Conservation (phyloP, 2,329 filamentous ascomycete species). For the Nigrospora osmanthi region DNA sequence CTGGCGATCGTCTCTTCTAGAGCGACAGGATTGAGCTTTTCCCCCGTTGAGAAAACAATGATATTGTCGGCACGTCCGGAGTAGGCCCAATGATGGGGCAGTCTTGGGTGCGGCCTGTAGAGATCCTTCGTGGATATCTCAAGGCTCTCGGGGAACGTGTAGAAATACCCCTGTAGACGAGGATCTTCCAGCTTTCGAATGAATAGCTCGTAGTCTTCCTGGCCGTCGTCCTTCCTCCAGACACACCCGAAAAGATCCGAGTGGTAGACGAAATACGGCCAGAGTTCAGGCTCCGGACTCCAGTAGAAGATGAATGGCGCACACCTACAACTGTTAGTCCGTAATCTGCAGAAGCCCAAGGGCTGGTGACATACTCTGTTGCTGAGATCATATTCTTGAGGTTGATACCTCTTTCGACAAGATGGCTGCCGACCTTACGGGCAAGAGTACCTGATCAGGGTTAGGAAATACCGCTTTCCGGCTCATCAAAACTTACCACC, state of each 20-base stretch:
- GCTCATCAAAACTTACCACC: constrained; percentile 23
- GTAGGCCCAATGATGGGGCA: constrained; percentile 28
- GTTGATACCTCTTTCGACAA: constrained; percentile 24
- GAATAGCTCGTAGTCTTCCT: constrained; percentile 20
- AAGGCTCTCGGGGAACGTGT: constrained; percentile 27
- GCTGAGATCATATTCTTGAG: constrained; percentile 29
- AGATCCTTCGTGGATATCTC: constrained; percentile 38
- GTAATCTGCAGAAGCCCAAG: neutral
- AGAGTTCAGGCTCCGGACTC: constrained; percentile 23
- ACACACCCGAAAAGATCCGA: constrained; percentile 30
- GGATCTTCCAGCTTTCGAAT: constrained; percentile 12
- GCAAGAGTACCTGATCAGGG: constrained; percentile 24
- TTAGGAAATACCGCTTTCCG: neutral
- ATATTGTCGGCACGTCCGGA: constrained; percentile 33
- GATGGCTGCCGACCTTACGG: constrained; percentile 25
- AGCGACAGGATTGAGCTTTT: constrained; percentile 40
- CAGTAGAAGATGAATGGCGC: constrained; percentile 24
- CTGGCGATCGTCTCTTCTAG: constrained; percentile 30
- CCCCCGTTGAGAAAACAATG: constrained; percentile 41
- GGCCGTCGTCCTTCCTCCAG: constrained; percentile 24
- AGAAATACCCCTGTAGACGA: constrained; percentile 25
- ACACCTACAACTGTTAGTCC: constrained; percentile 11
- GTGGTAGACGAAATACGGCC: constrained; percentile 35
- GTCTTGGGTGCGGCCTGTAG: constrained; percentile 29
- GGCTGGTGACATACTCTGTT: constrained; percentile 28